Conservation (phyloP, 257 asterid species). For the Salvia splendens region DNA sequence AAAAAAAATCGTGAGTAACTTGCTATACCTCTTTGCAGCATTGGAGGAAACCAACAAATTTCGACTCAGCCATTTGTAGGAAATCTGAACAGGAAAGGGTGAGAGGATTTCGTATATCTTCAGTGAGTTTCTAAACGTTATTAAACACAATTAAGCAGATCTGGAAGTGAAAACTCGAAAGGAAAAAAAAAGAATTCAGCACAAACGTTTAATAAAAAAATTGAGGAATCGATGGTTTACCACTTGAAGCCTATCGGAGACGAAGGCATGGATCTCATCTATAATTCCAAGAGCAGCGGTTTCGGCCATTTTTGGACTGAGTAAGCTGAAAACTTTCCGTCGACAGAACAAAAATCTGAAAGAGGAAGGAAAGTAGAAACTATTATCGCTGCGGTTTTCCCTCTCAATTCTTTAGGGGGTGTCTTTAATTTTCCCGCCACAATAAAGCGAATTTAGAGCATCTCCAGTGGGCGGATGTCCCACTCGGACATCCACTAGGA, state of each 20-base stretch:
- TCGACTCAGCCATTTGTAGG: slow-evolving; percentile 98
- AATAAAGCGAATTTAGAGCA: background rate
- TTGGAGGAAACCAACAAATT: slow-evolving; percentile 81
- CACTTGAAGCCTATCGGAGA: slow-evolving; percentile 94
- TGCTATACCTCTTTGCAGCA: slow-evolving; percentile 80
- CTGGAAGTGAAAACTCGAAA: background rate
- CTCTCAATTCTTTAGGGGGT: slow-evolving; percentile 33
- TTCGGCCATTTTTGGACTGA: slow-evolving; percentile 54
- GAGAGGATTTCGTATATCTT: background rate
- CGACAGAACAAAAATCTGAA: slow-evolving; percentile 4
- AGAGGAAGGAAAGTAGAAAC: background rate
- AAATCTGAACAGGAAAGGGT: slow-evolving; percentile 52
- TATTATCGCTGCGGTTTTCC: slow-evolving; percentile 27
- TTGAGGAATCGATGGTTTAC: slow-evolving; percentile 40
- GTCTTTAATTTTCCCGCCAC: slow-evolving; percentile 67
- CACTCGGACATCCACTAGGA: no score
- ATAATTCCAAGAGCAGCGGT: slow-evolving; percentile 64
- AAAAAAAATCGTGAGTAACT: slow-evolving; percentile 8
- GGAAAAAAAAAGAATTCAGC: background rate
- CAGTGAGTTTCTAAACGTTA: background rate
- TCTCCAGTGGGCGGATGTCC: no score
- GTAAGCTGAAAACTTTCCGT: slow-evolving; percentile 21
- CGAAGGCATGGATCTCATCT: slow-evolving; percentile 80
- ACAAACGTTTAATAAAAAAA: slow-evolving; percentile 1
- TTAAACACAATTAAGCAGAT: background rate